Evolutionary conservation across 176 grass and related monocot species (phyloP), one percentile per base, ranked within the genome.

Genomic region (Olyra latifolia): DNA sequence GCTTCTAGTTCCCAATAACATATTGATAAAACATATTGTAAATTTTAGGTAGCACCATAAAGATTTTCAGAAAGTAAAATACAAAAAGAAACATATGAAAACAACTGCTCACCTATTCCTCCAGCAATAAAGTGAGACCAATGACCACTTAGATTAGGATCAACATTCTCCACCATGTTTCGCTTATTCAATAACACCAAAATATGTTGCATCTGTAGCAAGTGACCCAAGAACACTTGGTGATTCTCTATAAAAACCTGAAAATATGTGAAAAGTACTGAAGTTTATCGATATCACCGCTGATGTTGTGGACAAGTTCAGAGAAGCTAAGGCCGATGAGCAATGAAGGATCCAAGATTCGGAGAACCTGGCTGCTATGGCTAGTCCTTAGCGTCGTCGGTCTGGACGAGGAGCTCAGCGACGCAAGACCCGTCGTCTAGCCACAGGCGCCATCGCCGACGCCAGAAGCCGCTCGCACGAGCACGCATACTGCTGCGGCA

Each of bases 171-270:
- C n/a, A n/a, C n/a, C n/a, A n/a, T n/a, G n/a, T n/a, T n/a, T n/a
- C n/a, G n/a, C n/a, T n/a, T n/a, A n/a, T n/a, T n/a, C n/a, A n/a
- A n/a, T n/a, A n/a, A n/a, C n/a, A n/a, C n/a, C n/a, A n/a, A n/a
- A n/a, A n/a, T n/a, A n/a, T n/a, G n/a, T n/a, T n/a, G n/a, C n/a
- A n/a, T n/a, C n/a, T n/a, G n/a, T n/a, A 39, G 90, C 90, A 78
- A 96, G 87, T 59, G 87, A 96, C 53, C 90, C 90, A 86, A 87
- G 92, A 63, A 96, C 90, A 56, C 93, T 87, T 65, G 90, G 87
- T 69, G 47, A 96, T 75, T 81, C 93, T 88, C 87, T 89, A 60
- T 92, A 97, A 87, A 97, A 97, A 49, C 93, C 93, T 97, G 47
- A n/a, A 86, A 86, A 20, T 10, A 29, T 28, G 45, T 78, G 44